Conservation (phyloP, 1,139 yeast genomes). For the Saccharomyces hybrid region DNA sequence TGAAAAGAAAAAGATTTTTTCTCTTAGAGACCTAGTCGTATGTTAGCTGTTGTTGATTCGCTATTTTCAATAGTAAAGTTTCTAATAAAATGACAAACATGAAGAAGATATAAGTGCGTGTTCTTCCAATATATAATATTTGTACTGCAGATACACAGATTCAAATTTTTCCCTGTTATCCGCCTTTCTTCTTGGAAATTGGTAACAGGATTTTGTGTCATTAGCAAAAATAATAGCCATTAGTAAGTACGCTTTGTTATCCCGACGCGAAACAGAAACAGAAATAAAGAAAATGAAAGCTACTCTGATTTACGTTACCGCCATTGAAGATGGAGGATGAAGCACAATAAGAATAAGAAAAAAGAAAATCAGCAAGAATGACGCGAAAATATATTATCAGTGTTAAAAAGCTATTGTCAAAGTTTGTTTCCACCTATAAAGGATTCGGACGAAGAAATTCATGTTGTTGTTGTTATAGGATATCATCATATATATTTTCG, state of each 20-base stretch:
- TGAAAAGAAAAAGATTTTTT: not conserved
- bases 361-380: not conserved
- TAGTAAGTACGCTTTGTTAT: not conserved
- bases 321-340: not conserved
- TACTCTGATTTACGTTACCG: not conserved
- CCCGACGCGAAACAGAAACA: not conserved
- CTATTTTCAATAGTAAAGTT: not conserved
- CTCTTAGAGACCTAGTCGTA: not conserved
- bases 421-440: conserved; percentile 34
- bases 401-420: conserved; percentile 31
- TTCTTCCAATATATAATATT: not conserved
- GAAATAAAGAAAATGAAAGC: not conserved
- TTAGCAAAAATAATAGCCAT: not conserved
- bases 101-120: not conserved
- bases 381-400: conserved; percentile 15
- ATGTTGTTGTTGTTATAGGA: conserved; percentile 37
- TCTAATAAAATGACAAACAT: not conserved
- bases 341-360: not conserved
- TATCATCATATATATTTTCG: conserved; percentile 32
- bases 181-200: not conserved
- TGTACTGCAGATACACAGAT: not conserved
- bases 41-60: not conserved
- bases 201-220: not conserved
- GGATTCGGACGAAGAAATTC: conserved; percentile 40
- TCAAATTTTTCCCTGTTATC: not conserved